Evolutionary conservation across 1,139 yeast genomes (phyloP), one percentile per base, ranked within the genome.

Genomic region (Sugiyamaella paludigena): DNA sequence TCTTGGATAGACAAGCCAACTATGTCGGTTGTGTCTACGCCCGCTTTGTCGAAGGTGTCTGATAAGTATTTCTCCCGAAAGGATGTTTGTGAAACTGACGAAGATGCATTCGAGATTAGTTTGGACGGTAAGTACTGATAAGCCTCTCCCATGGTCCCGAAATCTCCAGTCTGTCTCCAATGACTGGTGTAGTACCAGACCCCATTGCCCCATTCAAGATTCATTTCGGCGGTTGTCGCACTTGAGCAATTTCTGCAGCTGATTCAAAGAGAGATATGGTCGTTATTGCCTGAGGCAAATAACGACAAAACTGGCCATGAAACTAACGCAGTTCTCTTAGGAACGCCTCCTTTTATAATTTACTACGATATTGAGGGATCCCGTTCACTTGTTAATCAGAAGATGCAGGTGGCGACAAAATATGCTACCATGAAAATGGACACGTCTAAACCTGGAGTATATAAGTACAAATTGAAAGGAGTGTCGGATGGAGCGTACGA

Each of bases 361-460:
- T 81, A 80, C 47, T 91, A 89, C 62, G 81, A 81, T 34, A 71
- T 87, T 27, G 71, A 70, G 32, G 72, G 78, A 40, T 94, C 96
- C 2, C 72, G 68, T 58, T 88, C 87, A 29, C 66, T 19, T 62
- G 67, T 54, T 31, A 59, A 54, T 40, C 60, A 57, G 40, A 71
- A 71, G 33, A 63, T 77, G 12, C 81, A 76, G 46, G 82, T 78
- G 27, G 75, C 81, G 0, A 73, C 81, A 9, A 75, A 72, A 57
- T 71, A 70, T 56, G 79, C 78, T 1, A 75, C 79, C 13, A 65
- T 78, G 31, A 71, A 69, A 52, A 58, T 77, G 53, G 63, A 62
- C 31, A 56, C 66, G 0, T 51, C 60, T 9, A 62, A 58, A 36
- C 56, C 75, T 45, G 97, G 97, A 2, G 68, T 66, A 11, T 86